Base-by-base conservation (phyloP, 139 green algal genomes). In the Coccomyxa sp. region DNA sequence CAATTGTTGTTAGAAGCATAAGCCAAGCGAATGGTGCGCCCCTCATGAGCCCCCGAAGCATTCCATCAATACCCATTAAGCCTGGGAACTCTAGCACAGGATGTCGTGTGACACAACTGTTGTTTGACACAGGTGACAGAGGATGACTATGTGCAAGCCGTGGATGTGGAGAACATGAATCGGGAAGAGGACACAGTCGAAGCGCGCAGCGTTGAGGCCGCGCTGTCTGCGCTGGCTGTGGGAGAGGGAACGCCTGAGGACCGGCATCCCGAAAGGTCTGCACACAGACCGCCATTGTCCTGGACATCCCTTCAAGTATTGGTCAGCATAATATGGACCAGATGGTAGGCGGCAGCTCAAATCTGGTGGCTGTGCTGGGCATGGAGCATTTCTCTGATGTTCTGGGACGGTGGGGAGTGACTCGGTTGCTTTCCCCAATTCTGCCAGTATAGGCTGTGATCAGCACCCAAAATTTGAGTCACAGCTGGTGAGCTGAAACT, bases 131-230 rank as follows among this genome's bases (percentile, higher is more conserved):
- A 79, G 28, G 87, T 90, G 14, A 82, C 63, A 11, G 88, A 90
- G 77, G 88, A 90, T 15, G 32, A 82, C 15, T 91, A 91, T 45
- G 75, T n/a, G 13, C 25, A 67, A 57, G 27, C 87, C 25, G 83
- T 91, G 68, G 86, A 84, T 14, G 51, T 51, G 13, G 74, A 80
- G 13, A 91, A 91, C 83, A 58, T 77, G 0, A 91, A 91, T 75
- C 58, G 84, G 1, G 81, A 86, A 25, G 71, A 82, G 28, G 75
- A 59, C 30, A 66, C 58, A 11, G 59, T 87, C 15, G 81, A 83
- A 15, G 88, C 88, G 13, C 79, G 77, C 58, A 84, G 57, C 14
- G 79, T 91, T 30, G 76, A 77, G n/a, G 71, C 84, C 45, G 88
- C 88, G 12, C 67, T 91, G 1, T 78, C 81, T 31, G 86, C 67